These are phyloP conservation scores for Geotrichum siamense DNA, from an alignment of 1,139 yeast genomes.

Conservation along the genomic window DNA sequence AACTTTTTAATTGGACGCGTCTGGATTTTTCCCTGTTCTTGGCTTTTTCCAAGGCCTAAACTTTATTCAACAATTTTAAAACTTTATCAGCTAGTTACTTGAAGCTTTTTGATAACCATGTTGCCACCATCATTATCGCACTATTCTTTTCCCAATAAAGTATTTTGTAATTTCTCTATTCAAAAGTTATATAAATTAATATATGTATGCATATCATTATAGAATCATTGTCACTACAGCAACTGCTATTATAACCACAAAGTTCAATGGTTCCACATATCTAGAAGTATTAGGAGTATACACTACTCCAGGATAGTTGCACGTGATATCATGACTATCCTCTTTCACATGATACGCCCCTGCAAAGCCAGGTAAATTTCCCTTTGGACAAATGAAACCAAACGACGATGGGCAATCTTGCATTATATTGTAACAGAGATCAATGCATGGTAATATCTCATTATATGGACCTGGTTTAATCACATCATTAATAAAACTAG, in stretches of 20 bases:
- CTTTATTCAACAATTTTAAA: no score
- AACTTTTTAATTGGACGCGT: no score
- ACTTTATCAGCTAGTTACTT: no score
- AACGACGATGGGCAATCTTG: constrained; percentile 78
- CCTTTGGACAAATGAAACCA: constrained; percentile 57
- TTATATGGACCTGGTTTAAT: constrained; percentile 62
- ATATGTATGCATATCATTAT: no score
- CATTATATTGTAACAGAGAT: constrained; percentile 69
- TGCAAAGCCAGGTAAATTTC: constrained; percentile 17
- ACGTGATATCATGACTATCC: constrained; percentile 10
- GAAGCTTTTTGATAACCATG: no score
- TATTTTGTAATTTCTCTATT: no score
- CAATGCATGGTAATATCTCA: constrained; percentile 81
- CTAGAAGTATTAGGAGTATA: constrained; percentile 10
- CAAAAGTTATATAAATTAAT: no score
- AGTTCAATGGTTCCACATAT: neutral
- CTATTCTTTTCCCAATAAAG: no score
- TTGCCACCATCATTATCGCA: no score
- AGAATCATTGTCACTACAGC: no score
- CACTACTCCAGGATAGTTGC: constrained; percentile 19
- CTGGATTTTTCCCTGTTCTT: no score
- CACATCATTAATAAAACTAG: constrained; percentile 46
- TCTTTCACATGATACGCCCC: constrained; percentile 15
- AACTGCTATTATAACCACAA: neutral
- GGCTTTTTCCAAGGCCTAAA: no score